A percentile compares a stretch with the other conserved stretches of the same genome.
These are phyloP conservation scores for Taphrina communis DNA, from an alignment of 1,139 yeast genomes.

Conservation along the genomic window DNA sequence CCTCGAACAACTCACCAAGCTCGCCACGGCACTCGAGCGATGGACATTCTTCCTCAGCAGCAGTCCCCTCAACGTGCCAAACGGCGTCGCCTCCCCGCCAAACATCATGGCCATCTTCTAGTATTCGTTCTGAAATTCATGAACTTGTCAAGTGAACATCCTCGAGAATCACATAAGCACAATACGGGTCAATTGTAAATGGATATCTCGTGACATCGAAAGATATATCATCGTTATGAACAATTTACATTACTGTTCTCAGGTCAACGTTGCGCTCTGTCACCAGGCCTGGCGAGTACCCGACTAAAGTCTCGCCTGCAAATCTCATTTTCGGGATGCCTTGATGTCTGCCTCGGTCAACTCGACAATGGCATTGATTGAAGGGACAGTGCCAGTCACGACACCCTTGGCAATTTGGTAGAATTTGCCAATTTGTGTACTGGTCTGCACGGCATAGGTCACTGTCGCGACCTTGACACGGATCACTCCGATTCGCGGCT, in stretches of 20 bases:
- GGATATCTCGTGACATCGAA: neutral
- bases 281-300: slow-evolving; percentile 1
- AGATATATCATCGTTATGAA: neutral
- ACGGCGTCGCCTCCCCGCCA: slow-evolving; percentile 51
- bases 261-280: neutral
- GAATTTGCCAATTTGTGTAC: slow-evolving; percentile 28
- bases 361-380: slow-evolving; percentile 40
- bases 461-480: slow-evolving; percentile 43
- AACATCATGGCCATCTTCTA: slow-evolving; percentile 45
- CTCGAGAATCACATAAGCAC: neutral
- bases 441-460: slow-evolving; percentile 43
- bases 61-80: slow-evolving; percentile 49
- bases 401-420: slow-evolving; percentile 39
- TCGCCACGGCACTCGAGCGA: slow-evolving; percentile 47
- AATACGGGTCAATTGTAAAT: neutral
- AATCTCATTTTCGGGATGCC: slow-evolving; percentile 30
- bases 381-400: slow-evolving; percentile 39
- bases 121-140: neutral
- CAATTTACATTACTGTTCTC: slow-evolving; percentile 1
- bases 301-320: slow-evolving; percentile 13
- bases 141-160: neutral
- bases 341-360: slow-evolving; percentile 34
- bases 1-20: slow-evolving; percentile 48
- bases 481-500: slow-evolving; percentile 51
- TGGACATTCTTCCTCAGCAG: slow-evolving; percentile 50